These are phyloP conservation scores for Trichophyton verrucosum DNA, from an alignment of 2,329 filamentous ascomycete genomes.

Conservation along the genomic window DNA sequence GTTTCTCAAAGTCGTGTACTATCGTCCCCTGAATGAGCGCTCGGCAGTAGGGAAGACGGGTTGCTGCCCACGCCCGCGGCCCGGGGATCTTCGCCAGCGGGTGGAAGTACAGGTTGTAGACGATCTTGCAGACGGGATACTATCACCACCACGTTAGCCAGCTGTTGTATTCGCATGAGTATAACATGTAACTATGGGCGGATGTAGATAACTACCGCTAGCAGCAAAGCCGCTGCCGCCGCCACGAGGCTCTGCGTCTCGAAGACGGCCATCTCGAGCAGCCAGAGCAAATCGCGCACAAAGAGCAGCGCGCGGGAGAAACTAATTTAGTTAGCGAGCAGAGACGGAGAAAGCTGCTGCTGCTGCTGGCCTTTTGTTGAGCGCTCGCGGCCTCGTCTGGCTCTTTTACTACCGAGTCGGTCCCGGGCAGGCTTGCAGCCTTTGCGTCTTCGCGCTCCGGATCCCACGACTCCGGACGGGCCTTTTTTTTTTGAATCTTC, in stretches of 20 bases:
- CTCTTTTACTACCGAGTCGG: neutral
- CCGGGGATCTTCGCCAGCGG: conserved; percentile 18
- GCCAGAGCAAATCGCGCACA: neutral
- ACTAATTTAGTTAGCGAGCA: neutral
- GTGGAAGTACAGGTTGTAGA: conserved; percentile 20
- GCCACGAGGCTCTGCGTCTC: neutral
- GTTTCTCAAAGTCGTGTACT: conserved; percentile 14
- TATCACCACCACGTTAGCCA: neutral
- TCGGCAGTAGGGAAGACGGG: conserved; percentile 12
- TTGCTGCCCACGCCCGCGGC: conserved; percentile 11
- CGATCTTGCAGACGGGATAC: conserved; percentile 1
- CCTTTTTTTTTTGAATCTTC: neutral
- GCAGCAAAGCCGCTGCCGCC: neutral
- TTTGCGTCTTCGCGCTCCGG: neutral
- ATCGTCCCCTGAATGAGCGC: conserved; percentile 14
- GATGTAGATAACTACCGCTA: neutral
- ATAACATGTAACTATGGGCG: neutral
- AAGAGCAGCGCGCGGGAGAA: neutral
- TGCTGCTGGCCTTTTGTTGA: neutral
- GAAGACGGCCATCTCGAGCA: neutral
- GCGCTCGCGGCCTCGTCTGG: neutral
- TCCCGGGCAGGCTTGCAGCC: neutral
- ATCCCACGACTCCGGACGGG: neutral
- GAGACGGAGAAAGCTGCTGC: neutral
- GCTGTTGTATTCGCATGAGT: neutral